phyloP scores from a whole-genome alignment of 2,329 filamentous ascomycete genomes.

The Pseudogymnoascus sp. region DNA sequence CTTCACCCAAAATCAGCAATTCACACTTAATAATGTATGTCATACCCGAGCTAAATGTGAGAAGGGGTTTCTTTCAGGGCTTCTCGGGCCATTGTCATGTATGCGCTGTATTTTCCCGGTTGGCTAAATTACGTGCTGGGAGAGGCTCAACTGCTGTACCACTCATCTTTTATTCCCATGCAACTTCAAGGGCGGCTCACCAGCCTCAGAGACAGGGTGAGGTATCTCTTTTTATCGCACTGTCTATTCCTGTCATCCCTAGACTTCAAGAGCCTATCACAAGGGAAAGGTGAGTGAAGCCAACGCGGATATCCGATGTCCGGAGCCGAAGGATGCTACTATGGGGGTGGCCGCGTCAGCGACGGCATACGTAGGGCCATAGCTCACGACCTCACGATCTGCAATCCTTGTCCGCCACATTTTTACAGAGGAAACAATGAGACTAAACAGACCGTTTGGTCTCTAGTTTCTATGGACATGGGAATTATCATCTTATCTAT shows the following conservation, averaged over 20 bases:
- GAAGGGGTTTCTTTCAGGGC: neutral
- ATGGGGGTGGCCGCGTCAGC: constrained; percentile 8
- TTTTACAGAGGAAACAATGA: neutral
- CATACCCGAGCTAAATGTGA: neutral
- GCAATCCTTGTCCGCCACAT: neutral
- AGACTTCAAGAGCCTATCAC: neutral
- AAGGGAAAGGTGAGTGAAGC: neutral
- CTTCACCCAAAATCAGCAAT: neutral
- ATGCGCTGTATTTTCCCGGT: neutral
- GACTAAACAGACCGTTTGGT: neutral
- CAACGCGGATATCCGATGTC: neutral
- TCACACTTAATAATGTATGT: neutral
- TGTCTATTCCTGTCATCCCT: neutral
- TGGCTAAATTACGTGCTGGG: neutral
- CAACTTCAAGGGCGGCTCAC: neutral
- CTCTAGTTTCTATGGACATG: neutral
- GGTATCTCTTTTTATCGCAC: neutral
- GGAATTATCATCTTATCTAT: constrained; percentile 1
- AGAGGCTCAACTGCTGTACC: neutral
- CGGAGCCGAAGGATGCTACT: neutral
- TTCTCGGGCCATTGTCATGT: neutral
- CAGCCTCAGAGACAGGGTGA: neutral
- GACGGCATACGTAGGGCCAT: constrained; percentile 5
- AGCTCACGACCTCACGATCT: neutral
- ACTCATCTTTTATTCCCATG: neutral